Evolutionary conservation across 176 grass and related monocot genomes (phyloP), one percentile per base, ranked within the genome.

Genomic region (Saccharum spontaneum): DNA sequence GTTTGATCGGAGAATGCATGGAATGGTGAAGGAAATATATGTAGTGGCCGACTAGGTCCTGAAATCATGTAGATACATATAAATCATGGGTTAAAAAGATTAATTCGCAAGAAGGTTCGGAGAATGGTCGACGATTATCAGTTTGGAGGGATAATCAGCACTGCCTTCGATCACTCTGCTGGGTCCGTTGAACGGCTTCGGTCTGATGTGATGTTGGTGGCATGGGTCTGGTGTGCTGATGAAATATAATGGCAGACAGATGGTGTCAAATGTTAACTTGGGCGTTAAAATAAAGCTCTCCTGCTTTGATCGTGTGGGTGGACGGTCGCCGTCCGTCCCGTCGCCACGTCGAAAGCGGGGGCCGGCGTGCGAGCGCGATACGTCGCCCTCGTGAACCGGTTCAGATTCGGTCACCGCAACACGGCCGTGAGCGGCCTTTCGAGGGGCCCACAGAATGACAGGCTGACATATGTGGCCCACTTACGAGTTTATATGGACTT

Each of bases 261-360:
- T 22, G 6, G 55, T 59, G 55, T n/a, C 20, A 9, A n/a, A n/a
- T 57, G 55, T n/a, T 59, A n/a, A 57, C 54, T 57, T 57, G 18
- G 18, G 7, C 54, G 7, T 57, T 0, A 22, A 57, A 57, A 57
- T 9, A 57, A 57, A n/a, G 54, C 6, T 57, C 52, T 20, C 6
- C 17, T 55, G 54, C 20, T n/a, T 77, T 43, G 50, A 77, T 81
- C 75, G 38, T 80, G 81, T 39, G 60, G 57, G 79, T 88, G 65
- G n/a, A 15, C 8, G 3, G 45, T 93, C 83, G 44, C 88, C 14
- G 23, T 74, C 71, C 14, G 43, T 74, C 24, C 43, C 44, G 36
- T 77, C 54, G 39, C 86, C 86, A 83, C 72, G 23, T 80, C 73
- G 20, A 84, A 91, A 13, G 54, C 54, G 2, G n/a, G 34, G n/a